Base-by-base conservation (phyloP, 192 early-diverging fungal genomes). In the Glomus cerebriforme region DNA sequence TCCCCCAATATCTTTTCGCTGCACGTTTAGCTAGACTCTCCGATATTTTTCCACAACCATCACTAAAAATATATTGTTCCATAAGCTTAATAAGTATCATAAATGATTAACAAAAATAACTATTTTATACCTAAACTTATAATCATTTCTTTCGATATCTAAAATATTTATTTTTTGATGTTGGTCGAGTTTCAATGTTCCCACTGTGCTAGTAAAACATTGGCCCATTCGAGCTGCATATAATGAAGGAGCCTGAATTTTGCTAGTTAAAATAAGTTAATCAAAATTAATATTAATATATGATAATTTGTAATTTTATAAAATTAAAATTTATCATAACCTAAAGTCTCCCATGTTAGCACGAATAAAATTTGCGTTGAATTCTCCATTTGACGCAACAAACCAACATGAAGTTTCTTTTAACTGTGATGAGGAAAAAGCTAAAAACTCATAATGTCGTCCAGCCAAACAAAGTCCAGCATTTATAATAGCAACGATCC, bases 341-440 rank as follows among this genome's bases (percentile, higher is more conserved):
- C 37, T 15, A 71, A 95, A 94, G 22, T 89, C 82, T n/a, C 94
- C 94, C 92, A 95, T 94, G 86, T 88, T 87, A 0, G 66, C 35
- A 2, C 88, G 85, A 59, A 95, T 92, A 27, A 59, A 58, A 49
- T 88, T 82, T 2, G 85, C 86, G 17, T 81, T 85, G 83, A 92
- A 94, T 8, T 64, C 75, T 27, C 27, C 24, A n/a, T 65, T 13
- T 2, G 75, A 0, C 0, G 75, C 26, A 6, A 77, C 75, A 77
- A 92, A 93, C 93, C 91, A 95, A 37, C 87, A 92, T 22, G 86
- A 89, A 35, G 86, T 85, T 59, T 89, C 90, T n/a, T 90, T 85
- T 29, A 92, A 79, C 74, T 88, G 89, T 34, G 89, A 91, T 34
- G 89, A 90, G 0, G 89, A 90, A 75, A 87, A 93, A 6, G 88